Evolutionary conservation across 208 protist genomes (phyloP).

Genomic region (Acanthamoeba rhysodes): DNA sequence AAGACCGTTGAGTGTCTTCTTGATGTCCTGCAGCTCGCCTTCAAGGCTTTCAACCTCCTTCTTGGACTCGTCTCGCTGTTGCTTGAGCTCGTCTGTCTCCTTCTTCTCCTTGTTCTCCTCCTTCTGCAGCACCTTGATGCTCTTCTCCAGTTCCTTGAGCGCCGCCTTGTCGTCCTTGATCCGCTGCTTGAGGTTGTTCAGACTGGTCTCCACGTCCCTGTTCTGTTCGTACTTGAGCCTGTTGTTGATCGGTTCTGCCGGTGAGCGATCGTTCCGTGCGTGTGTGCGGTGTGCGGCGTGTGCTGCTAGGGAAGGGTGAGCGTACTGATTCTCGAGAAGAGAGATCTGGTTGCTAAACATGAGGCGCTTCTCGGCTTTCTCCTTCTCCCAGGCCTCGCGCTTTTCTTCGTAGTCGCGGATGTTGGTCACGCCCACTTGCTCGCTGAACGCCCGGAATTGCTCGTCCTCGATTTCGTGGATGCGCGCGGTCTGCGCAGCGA

Average conservation of each 20-base stretch:
- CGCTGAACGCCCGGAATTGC: slow-evolving; percentile 95
- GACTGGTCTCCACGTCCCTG: slow-evolving; percentile 73
- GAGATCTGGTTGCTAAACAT: slow-evolving; percentile 78
- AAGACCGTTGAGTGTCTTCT: slow-evolving; percentile 27
- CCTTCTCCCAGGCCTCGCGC: slow-evolving; percentile 74
- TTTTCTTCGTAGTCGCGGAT: slow-evolving; percentile 94
- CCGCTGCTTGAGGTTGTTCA: slow-evolving; percentile 76
- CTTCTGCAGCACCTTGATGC: slow-evolving; percentile 31
- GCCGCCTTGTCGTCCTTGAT: slow-evolving; percentile 71
- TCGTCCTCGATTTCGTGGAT: slow-evolving; percentile 91
- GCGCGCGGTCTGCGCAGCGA: slow-evolving; percentile 83
- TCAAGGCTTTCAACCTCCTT: slow-evolving; percentile 89
- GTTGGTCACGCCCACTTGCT: slow-evolving; percentile 92
- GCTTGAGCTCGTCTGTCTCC: slow-evolving; percentile 84
- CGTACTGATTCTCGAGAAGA: slow-evolving; percentile 60
- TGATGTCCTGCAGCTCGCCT: slow-evolving; percentile 32
- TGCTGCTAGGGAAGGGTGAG: neutral
- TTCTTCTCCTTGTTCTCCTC: slow-evolving; percentile 89
- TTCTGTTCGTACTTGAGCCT: slow-evolving; percentile 77
- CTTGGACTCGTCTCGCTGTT: slow-evolving; percentile 82
- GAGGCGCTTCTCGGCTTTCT: slow-evolving; percentile 85
- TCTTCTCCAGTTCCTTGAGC: slow-evolving; percentile 71
- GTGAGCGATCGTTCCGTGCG: too few relatives aligned
- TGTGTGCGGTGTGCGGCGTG: neutral
- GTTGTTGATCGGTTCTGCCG: too few relatives aligned